A percentile compares a stretch with the other conserved stretches of the same genome.
These are phyloP conservation scores for Suillus cothurnatus DNA, from an alignment of 768 basidiomycete species.

Conservation along the genomic window DNA sequence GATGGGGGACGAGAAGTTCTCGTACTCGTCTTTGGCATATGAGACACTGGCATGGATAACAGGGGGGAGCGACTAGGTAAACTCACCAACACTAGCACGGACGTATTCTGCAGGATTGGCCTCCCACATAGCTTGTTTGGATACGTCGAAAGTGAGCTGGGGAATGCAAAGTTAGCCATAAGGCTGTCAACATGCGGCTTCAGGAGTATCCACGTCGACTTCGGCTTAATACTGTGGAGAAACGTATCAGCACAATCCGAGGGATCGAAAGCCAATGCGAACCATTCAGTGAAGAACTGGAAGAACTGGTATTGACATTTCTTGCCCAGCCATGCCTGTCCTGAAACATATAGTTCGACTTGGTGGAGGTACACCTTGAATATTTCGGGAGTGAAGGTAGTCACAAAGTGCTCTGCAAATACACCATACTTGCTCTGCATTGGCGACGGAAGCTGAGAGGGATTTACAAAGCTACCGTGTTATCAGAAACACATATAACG, in stretches of 20 bases:
- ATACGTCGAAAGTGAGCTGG: slow-evolving; percentile 75
- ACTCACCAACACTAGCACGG: slow-evolving; percentile 70
- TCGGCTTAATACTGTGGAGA: slow-evolving; percentile 77
- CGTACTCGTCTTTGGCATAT: slow-evolving; percentile 70
- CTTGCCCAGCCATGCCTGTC: slow-evolving; percentile 77
- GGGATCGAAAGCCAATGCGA: slow-evolving; percentile 20
- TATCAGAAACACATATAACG: slow-evolving; percentile 9
- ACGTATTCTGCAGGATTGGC: slow-evolving; percentile 85
- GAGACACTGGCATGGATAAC: background rate
- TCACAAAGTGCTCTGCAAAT: slow-evolving; percentile 80
- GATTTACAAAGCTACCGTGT: slow-evolving; percentile 71
- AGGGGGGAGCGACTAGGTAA: background rate
- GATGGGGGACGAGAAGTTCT: slow-evolving; percentile 74
- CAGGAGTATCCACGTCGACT: slow-evolving; percentile 85
- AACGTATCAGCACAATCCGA: slow-evolving; percentile 15
- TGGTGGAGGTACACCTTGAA: slow-evolving; percentile 74
- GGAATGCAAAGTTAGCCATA: slow-evolving; percentile 83
- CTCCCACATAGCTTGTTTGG: slow-evolving; percentile 72
- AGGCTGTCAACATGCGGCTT: slow-evolving; percentile 83
- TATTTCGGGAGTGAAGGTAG: slow-evolving; percentile 83
- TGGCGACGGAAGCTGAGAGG: slow-evolving; percentile 78
- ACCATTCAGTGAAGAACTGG: slow-evolving; percentile 89
- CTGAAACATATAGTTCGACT: slow-evolving; percentile 67
- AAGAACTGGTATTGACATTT: slow-evolving; percentile 86
- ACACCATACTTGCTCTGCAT: slow-evolving; percentile 67